A percentile compares a stretch with the other conserved stretches of the same genome.
Evolutionary conservation across 2,329 filamentous ascomycete species (phyloP).

Genomic region (Beauveria bassiana): DNA sequence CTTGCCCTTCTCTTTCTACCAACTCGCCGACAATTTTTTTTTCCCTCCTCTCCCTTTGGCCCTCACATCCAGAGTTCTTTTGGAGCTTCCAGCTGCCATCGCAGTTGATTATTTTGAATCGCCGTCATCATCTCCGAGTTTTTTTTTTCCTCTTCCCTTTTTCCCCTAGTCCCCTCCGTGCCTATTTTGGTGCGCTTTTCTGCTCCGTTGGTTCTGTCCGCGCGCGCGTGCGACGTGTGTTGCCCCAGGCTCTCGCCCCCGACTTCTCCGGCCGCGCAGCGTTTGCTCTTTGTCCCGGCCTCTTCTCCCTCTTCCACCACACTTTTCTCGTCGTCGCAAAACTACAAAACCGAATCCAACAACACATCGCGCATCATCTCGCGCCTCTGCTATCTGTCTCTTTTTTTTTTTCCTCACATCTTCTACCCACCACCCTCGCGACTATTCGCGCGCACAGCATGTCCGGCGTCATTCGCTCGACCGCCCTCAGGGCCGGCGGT

Average conservation of each 20-base stretch:
- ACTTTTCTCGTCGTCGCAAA: neutral
- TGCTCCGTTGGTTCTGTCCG: conserved; percentile 1
- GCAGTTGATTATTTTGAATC: neutral
- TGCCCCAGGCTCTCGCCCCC: neutral
- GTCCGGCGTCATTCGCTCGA: conserved; percentile 46
- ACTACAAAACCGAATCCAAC: neutral
- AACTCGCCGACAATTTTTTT: neutral
- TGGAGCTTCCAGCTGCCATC: neutral
- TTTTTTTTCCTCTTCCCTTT: neutral
- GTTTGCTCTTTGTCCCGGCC: conserved; percentile 2
- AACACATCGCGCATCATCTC: neutral
- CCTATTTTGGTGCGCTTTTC: neutral
- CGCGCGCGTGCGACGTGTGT: neutral
- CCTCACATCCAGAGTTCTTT: neutral
- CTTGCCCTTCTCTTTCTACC: neutral
- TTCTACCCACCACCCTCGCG: neutral
- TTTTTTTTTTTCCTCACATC: neutral
- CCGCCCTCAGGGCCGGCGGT: conserved; percentile 52
- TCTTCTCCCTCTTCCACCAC: neutral
- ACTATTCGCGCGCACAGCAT: conserved; percentile 22
- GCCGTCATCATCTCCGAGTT: neutral
- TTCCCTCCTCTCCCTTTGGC: neutral
- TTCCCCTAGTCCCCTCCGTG: neutral
- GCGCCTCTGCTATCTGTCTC: neutral
- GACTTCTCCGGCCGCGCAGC: conserved; percentile 6